Conservation (phyloP, 495 filamentous ascomycete genomes). For the Usnea hakonensis region DNA sequence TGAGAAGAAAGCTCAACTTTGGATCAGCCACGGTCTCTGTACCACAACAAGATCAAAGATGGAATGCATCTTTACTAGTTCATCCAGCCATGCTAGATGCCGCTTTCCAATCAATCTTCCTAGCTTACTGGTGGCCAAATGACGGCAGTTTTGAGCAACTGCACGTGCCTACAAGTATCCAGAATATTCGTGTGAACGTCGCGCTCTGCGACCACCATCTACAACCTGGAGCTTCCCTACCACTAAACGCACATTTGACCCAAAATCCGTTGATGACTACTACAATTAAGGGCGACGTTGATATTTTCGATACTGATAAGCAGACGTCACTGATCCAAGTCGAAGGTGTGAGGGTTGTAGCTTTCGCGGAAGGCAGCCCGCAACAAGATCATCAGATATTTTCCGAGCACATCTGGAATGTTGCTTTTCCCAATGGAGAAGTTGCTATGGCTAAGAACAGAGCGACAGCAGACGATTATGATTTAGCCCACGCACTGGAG, state of each 20-base stretch:
- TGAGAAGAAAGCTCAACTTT: slow-evolving; percentile 42
- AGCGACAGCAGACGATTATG: slow-evolving; percentile 9
- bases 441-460: not conserved
- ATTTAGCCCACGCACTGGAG: slow-evolving; percentile 22
- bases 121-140: slow-evolving; percentile 38
- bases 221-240: slow-evolving; percentile 7
- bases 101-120: slow-evolving; percentile 40
- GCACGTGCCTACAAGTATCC: slow-evolving; percentile 19
- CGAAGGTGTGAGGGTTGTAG: slow-evolving; percentile 22
- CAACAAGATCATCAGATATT: slow-evolving; percentile 4
- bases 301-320: slow-evolving; percentile 21
- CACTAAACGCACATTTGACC: slow-evolving; percentile 15
- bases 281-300: slow-evolving; percentile 27
- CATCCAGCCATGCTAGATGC: slow-evolving; percentile 43
- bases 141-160: slow-evolving; percentile 28
- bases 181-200: slow-evolving; percentile 11
- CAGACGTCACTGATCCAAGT: slow-evolving; percentile 27
- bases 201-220: slow-evolving; percentile 8
- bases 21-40: slow-evolving; percentile 31
- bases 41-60: slow-evolving; percentile 22
- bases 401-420: slow-evolving; percentile 6
- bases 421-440: slow-evolving; percentile 6
- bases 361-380: slow-evolving; percentile 12
- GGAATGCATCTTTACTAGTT: slow-evolving; percentile 31
- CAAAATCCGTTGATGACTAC: slow-evolving; percentile 21